Evolutionary conservation across 2,329 filamentous ascomycete species (phyloP).

Genomic region (Ophiosphaerella herpotricha): DNA sequence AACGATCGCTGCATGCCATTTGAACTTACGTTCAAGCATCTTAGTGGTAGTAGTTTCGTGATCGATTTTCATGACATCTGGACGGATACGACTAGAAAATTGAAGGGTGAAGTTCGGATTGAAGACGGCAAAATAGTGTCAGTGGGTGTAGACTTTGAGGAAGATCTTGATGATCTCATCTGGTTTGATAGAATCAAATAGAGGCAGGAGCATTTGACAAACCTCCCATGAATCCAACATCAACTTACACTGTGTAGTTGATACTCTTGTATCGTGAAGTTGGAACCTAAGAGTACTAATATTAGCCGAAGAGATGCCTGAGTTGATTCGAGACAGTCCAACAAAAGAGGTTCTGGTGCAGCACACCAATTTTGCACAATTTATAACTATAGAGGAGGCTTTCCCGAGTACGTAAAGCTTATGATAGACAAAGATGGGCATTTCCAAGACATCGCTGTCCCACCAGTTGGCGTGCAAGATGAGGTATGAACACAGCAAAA

Average conservation of each 20-base stretch:
- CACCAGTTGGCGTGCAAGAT: constrained; percentile 44
- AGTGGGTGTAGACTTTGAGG: constrained; percentile 11
- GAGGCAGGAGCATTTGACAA: not conserved
- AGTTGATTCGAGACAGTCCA: no score
- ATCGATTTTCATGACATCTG: constrained; percentile 1
- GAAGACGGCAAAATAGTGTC: constrained; percentile 3
- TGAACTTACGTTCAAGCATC: constrained; percentile 9
- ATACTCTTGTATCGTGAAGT: not conserved
- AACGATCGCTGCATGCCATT: constrained; percentile 15
- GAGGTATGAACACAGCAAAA: constrained; percentile 46
- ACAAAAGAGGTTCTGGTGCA: not conserved
- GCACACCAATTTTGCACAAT: not conserved
- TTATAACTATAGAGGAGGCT: constrained; percentile 41
- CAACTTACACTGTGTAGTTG: not conserved
- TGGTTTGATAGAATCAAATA: constrained; percentile 10
- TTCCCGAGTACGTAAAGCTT: constrained; percentile 43
- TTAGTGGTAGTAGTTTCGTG: constrained; percentile 4
- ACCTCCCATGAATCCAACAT: not conserved
- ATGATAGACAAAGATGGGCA: constrained; percentile 51
- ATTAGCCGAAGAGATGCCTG: not conserved
- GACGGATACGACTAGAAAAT: constrained; percentile 1
- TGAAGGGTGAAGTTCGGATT: constrained; percentile 10
- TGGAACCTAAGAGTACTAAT: not conserved
- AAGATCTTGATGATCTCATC: constrained; percentile 8
- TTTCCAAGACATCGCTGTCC: constrained; percentile 49